Conservation (phyloP, 768 basidiomycete species). For the Daedaleopsis nitida region DNA sequence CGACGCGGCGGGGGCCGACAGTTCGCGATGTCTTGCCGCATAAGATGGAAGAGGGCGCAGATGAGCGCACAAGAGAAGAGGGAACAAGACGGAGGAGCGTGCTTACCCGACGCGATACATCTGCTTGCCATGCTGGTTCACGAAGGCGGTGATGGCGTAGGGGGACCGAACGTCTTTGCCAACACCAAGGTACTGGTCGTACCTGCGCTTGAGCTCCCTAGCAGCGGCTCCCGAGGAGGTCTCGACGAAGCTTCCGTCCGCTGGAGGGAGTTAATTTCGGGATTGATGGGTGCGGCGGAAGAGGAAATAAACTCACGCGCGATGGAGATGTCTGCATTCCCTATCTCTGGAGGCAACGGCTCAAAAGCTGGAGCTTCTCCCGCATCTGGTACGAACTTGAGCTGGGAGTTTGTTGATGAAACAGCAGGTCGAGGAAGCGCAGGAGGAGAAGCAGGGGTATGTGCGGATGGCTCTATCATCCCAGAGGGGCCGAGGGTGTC, state of each 20-base stretch:
- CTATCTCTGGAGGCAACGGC: conserved; percentile 32
- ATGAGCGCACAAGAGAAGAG: background rate
- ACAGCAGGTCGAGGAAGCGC: conserved; percentile 9
- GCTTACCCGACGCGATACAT: conserved; percentile 80
- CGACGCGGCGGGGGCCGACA: conserved; percentile 59
- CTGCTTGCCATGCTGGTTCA: conserved; percentile 78
- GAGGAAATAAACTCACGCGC: conserved; percentile 30
- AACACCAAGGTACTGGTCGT: conserved; percentile 71
- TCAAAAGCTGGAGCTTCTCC: conserved; percentile 3
- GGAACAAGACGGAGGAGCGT: background rate
- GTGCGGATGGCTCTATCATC: conserved; percentile 9
- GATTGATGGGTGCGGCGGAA: background rate
- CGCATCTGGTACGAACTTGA: conserved; percentile 7
- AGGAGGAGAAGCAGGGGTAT: conserved; percentile 16
- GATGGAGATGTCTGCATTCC: conserved; percentile 35
- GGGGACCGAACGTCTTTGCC: conserved; percentile 70
- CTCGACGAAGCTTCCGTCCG: conserved; percentile 78
- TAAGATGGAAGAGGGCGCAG: background rate
- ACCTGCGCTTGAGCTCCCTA: conserved; percentile 73
- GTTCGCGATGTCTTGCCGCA: conserved; percentile 53
- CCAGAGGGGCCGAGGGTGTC: background rate
- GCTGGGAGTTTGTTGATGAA: conserved; percentile 3
- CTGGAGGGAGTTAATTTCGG: conserved; percentile 36
- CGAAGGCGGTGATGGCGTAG: conserved; percentile 79
- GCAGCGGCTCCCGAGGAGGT: conserved; percentile 78